These are phyloP conservation scores for Eustoma russellianum DNA, from an alignment of 257 asterid genomes.

Conservation along the genomic window DNA sequence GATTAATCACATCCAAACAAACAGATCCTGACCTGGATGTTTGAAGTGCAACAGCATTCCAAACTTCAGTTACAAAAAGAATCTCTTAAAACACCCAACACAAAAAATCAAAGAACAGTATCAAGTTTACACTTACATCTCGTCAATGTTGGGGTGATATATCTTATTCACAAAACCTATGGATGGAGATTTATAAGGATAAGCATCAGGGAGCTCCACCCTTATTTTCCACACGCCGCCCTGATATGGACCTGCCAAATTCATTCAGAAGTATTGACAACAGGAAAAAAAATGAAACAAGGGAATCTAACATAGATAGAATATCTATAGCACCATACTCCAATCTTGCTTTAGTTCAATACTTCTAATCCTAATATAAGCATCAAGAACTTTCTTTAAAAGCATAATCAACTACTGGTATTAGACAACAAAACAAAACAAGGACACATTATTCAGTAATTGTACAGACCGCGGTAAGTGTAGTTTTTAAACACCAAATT, in stretches of 20 bases:
- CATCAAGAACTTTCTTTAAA: too few species aligned
- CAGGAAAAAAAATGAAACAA: background rate
- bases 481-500: background rate
- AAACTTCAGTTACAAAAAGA: background rate
- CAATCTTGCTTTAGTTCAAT: background rate
- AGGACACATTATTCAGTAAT: too few species aligned
- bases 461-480: background rate
- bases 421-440: background rate
- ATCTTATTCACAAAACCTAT: conserved; percentile 84
- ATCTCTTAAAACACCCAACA: background rate
- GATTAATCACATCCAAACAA: conserved; percentile 92
- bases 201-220: conserved; percentile 96
- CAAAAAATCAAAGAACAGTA: background rate
- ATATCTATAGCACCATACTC: background rate
- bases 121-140: conserved; percentile 43
- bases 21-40: conserved; percentile 95
- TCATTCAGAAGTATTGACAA: background rate
- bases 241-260: conserved; percentile 67
- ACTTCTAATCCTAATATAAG: background rate
- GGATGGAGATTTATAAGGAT: conserved; percentile 94
- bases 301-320: background rate
- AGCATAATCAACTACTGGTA: background rate
- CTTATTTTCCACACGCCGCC: conserved; percentile 96
- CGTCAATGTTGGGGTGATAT: conserved; percentile 96
- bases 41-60: too few species aligned